These are phyloP conservation scores for Paxillus rubicundulus DNA, from an alignment of 768 basidiomycete species.

Conservation along the genomic window DNA sequence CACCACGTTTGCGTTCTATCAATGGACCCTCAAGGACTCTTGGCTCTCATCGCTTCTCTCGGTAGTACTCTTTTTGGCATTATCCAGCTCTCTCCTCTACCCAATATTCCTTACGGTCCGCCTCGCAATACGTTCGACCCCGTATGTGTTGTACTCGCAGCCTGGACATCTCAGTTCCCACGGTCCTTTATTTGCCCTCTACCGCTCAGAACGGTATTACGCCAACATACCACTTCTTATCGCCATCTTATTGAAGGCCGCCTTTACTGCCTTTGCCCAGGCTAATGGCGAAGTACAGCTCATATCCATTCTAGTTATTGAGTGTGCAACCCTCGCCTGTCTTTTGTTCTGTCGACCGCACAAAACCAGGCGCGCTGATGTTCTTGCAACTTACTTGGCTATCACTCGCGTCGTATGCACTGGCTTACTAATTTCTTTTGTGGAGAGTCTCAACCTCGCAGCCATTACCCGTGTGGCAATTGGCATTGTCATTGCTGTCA, in stretches of 20 bases:
- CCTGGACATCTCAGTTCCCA: slow-evolving; percentile 39
- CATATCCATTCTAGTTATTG: slow-evolving; percentile 62
- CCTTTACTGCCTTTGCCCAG: slow-evolving; percentile 68
- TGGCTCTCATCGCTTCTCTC: slow-evolving; percentile 83
- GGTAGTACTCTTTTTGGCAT: slow-evolving; percentile 57
- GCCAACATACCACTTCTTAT: slow-evolving; percentile 59
- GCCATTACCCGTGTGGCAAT: slow-evolving; percentile 82
- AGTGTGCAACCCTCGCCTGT: slow-evolving; percentile 54
- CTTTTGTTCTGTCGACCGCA: slow-evolving; percentile 60
- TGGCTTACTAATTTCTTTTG: slow-evolving; percentile 74
- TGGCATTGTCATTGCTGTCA: slow-evolving; percentile 68
- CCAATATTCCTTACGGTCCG: slow-evolving; percentile 50
- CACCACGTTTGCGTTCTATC: slow-evolving; percentile 77
- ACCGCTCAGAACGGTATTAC: slow-evolving; percentile 65
- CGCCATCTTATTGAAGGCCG: slow-evolving; percentile 62
- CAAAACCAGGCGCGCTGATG: slow-evolving; percentile 65
- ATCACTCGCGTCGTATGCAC: slow-evolving; percentile 68
- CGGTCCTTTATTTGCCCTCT: slow-evolving; percentile 64
- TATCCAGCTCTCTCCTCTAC: slow-evolving; percentile 49
- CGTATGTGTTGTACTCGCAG: slow-evolving; percentile 39
- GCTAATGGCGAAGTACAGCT: slow-evolving; percentile 65
- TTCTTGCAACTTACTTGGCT: slow-evolving; percentile 65
- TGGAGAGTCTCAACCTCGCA: slow-evolving; percentile 57
- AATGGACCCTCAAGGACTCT: slow-evolving; percentile 89
- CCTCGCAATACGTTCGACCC: slow-evolving; percentile 39